Conservation (phyloP, 1,284 basidiomycete species). For the Ceratobasidium theobromae region DNA sequence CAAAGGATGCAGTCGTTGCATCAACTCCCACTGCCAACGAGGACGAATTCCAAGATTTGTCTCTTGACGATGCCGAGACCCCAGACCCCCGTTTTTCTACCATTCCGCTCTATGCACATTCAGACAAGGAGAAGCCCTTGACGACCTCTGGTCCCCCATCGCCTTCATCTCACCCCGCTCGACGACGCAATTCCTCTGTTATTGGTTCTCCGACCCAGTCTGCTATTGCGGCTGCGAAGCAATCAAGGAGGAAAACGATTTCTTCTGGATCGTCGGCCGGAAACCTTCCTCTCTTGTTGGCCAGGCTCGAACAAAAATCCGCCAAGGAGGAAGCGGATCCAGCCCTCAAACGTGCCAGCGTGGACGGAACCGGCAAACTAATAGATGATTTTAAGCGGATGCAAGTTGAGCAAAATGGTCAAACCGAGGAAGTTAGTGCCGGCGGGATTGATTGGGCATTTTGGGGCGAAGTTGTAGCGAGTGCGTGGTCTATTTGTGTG, state of each 20-base stretch:
- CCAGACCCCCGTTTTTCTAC: conserved; percentile 35
- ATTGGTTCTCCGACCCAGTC: background rate
- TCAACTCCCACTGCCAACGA: background rate
- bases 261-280: conserved; percentile 26
- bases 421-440: conserved; percentile 39
- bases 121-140: conserved; percentile 7
- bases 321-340: conserved; percentile 40
- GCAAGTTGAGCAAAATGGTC: conserved; percentile 13
- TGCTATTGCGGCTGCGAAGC: background rate
- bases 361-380: conserved; percentile 65
- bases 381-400: conserved; percentile 46
- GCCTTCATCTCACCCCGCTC: conserved; percentile 9
- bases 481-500: conserved; percentile 46
- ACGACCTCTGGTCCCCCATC: background rate
- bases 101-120: conserved; percentile 35
- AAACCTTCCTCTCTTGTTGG: conserved; percentile 54
- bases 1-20: background rate
- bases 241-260: conserved; percentile 24
- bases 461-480: conserved; percentile 93
- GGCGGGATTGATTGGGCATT: conserved; percentile 80
- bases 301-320: conserved; percentile 53
- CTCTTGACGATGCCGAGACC: conserved; percentile 25
- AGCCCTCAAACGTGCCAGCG: conserved; percentile 47
- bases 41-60: conserved; percentile 26
- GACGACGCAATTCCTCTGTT: conserved; percentile 8